Conservation (phyloP, 495 filamentous ascomycete species). For the Hypomontagnella monticulosa region DNA sequence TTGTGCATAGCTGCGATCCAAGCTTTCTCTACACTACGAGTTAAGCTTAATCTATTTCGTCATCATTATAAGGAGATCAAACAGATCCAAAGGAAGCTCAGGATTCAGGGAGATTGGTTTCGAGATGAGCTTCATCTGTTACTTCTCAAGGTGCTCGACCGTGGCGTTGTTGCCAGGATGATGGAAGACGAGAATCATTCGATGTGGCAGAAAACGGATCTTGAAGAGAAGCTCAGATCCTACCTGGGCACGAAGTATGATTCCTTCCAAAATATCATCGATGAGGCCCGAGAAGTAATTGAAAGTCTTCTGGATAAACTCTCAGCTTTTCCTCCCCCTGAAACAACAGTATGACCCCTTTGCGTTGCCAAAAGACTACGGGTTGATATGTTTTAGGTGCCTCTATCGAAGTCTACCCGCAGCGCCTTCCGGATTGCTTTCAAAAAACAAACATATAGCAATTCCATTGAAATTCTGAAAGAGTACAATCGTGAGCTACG, state of each 20-base stretch:
- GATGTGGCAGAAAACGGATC: constrained; percentile 10
- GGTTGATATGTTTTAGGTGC: not conserved
- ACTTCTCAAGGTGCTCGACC: constrained; percentile 23
- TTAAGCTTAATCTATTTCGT: constrained; percentile 19
- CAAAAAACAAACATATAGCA: not conserved
- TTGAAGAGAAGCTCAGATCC: constrained; percentile 4
- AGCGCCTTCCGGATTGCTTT: constrained; percentile 7
- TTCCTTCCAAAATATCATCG: not conserved
- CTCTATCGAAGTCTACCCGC: not conserved
- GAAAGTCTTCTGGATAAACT: not conserved
- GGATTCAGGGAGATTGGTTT: constrained; percentile 26
- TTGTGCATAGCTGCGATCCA: constrained; percentile 8
- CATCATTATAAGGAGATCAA: constrained; percentile 26
- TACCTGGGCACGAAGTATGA: constrained; percentile 10
- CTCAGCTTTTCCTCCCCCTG: not conserved
- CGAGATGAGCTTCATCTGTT: constrained; percentile 30
- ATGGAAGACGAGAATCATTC: constrained; percentile 12
- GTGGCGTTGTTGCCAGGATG: constrained; percentile 14
- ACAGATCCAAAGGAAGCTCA: constrained; percentile 16
- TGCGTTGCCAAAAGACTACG: no score
- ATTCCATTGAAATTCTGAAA: not conserved
- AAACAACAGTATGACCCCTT: constrained; percentile 5
- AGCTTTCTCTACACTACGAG: constrained; percentile 4
- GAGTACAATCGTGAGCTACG: constrained; percentile 4
- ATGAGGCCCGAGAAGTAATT: not conserved